Evolutionary conservation across 2,329 filamentous ascomycete genomes (phyloP).

Genomic region (Chrysoporthe puriensis): DNA sequence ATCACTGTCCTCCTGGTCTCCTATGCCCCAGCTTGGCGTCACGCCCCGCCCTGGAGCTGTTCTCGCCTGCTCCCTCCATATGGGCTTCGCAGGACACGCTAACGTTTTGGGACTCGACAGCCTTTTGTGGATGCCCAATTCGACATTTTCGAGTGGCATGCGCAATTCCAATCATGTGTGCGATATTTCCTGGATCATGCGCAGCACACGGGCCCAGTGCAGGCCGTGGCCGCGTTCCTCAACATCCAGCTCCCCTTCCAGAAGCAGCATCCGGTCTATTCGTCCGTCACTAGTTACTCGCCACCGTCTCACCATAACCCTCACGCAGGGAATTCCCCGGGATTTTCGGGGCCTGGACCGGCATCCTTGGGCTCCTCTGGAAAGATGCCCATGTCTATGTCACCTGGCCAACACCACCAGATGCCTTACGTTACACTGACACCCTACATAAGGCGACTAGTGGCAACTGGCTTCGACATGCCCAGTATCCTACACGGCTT

Average conservation of each 20-base stretch:
- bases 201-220: slow-evolving; percentile 80
- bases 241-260: slow-evolving; percentile 93
- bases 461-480: slow-evolving; percentile 90
- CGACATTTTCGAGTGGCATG: slow-evolving; percentile 92
- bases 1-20: slow-evolving; percentile 6
- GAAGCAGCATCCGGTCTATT: slow-evolving; percentile 54
- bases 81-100: slow-evolving; percentile 15
- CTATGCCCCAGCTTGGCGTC: not conserved
- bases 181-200: slow-evolving; percentile 90
- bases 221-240: slow-evolving; percentile 86
- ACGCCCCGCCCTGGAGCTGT: not conserved
- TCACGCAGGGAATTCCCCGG: slow-evolving; percentile 38
- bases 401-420: slow-evolving; percentile 28
- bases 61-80: slow-evolving; percentile 7
- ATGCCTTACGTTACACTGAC: slow-evolving; percentile 66
- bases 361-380: slow-evolving; percentile 13
- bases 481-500: slow-evolving; percentile 89
- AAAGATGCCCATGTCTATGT: slow-evolving; percentile 20
- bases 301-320: slow-evolving; percentile 38
- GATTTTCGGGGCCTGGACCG: slow-evolving; percentile 32
- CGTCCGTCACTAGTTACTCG: slow-evolving; percentile 42
- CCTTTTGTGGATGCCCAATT: slow-evolving; percentile 57
- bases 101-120: slow-evolving; percentile 35
- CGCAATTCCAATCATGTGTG: slow-evolving; percentile 86
- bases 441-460: slow-evolving; percentile 86